Evolutionary conservation across 345 rosid genomes (phyloP), one percentile per base, ranked within the genome.

Genomic region (Lepidium africanum): DNA sequence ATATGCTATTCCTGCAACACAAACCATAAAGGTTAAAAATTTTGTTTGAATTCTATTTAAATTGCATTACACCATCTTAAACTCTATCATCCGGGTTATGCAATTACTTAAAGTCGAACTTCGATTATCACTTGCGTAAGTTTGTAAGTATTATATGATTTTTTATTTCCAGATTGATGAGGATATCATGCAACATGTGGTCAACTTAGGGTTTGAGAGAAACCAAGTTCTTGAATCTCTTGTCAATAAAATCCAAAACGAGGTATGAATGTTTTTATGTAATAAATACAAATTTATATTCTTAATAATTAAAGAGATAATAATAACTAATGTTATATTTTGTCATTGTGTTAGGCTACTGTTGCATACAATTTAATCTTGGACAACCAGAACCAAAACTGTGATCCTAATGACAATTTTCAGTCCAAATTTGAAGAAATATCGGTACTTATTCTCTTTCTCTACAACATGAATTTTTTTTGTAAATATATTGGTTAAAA

Each of bases 321-420:
- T 6, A 13, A 70, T 21, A 65, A 43, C 63, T 68, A 32, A 56
- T 39, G 49, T 36, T 75, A 35, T 8, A 49, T 14, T 65, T 51
- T 14, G 2, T 10, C 19, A 27, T 62, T 75, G 49, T 82, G 78
- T 67, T 88, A 92, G 98, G 98, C 79, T 45, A 92, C 94, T 35
- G 87, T 92, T 63, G 69, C 98, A 9, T 92, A 92, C 73, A 82
- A 88, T 82, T 57, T 92, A 55, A 68, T 86, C 48, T 54, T 90
- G 76, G 96, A 88, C 81, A 85, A 81, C 27, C 73, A 82, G 10
- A 81, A 76, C 59, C 81, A 79, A 32, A 32, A 50, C 0, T 12
- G 0, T 41, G 85, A 73, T 68, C 82, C 85, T 51, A 79, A 75
- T 73, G 84, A 84, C 65, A 67, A 82, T 76, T 83, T 75, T 35